Evolutionary conservation across 2,329 filamentous ascomycete genomes (phyloP).

Genomic region (Paecilomyces fulvus): DNA sequence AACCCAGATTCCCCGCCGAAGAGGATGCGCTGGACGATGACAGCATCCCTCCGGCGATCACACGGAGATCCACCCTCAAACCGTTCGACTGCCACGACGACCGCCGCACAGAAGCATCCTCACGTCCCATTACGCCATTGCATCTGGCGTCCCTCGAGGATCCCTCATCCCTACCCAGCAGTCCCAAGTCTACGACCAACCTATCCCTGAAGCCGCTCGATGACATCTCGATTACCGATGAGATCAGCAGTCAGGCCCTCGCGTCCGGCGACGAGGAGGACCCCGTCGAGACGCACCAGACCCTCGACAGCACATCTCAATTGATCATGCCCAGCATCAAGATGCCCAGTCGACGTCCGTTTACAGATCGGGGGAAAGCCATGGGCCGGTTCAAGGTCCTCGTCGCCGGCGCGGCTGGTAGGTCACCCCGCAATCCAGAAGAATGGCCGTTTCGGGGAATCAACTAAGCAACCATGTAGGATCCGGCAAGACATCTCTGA

Average conservation of each 20-base stretch:
- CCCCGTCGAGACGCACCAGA: conserved; percentile 15
- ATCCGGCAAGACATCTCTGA: conserved; percentile 79
- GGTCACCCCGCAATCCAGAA: conserved; percentile 5
- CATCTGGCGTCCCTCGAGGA: conserved; percentile 39
- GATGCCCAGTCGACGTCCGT: conserved; percentile 81
- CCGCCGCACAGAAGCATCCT: conserved; percentile 16
- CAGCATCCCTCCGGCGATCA: conserved; percentile 1
- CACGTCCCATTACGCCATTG: conserved; percentile 41
- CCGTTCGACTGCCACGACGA: conserved; percentile 13
- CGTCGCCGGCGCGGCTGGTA: conserved; percentile 69
- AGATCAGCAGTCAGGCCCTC: conserved; percentile 47
- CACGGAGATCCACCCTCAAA: conserved; percentile 24
- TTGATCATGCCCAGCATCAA: conserved; percentile 96
- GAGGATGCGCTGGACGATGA: not conserved
- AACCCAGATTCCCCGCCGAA: not conserved
- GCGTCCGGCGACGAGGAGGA: conserved; percentile 44
- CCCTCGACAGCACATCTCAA: conserved; percentile 48
- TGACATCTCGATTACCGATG: conserved; percentile 47
- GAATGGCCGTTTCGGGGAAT: not conserved
- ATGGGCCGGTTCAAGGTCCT: conserved; percentile 86
- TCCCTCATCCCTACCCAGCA: conserved; percentile 46
- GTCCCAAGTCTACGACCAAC: conserved; percentile 52
- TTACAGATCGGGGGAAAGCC: conserved; percentile 75
- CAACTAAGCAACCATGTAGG: conserved; percentile 39
- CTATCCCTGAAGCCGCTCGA: conserved; percentile 52